Percentiles rank a stretch among this genome's conserved stretches.
These are phyloP conservation scores for Scolecobasidium constrictum DNA, from an alignment of 2,329 filamentous ascomycete species.

Conservation along the genomic window DNA sequence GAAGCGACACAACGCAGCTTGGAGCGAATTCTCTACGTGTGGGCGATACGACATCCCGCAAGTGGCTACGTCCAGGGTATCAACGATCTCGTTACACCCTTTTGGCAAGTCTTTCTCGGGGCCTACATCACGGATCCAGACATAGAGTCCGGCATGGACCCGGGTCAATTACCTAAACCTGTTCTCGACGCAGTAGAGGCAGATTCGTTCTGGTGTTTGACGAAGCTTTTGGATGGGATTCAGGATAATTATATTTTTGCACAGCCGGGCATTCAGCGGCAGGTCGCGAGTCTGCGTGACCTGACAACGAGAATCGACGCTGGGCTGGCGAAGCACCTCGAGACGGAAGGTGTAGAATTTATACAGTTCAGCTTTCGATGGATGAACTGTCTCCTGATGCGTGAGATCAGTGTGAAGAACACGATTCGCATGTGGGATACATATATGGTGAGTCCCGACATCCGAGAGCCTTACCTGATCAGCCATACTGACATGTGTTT, in stretches of 20 bases:
- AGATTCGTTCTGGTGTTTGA: conserved; percentile 96
- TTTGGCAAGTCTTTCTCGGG: conserved; percentile 94
- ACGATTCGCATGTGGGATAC: conserved; percentile 99
- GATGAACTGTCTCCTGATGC: conserved; percentile 99
- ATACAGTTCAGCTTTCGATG: conserved; percentile 98
- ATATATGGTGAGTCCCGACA: conserved; percentile 61
- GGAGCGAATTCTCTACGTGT: conserved; percentile 91
- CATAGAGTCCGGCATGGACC: conserved; percentile 92
- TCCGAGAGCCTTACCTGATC: conserved; percentile 4
- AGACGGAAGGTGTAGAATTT: conserved; percentile 87
- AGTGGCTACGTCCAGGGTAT: conserved; percentile 98
- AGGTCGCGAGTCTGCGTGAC: conserved; percentile 80
- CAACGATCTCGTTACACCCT: conserved; percentile 94
- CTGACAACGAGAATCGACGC: conserved; percentile 84
- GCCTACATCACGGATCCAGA: conserved; percentile 91
- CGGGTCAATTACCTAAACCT: conserved; percentile 78
- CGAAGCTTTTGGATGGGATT: conserved; percentile 95
- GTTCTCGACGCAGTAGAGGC: conserved; percentile 96
- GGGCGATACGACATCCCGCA: conserved; percentile 94
- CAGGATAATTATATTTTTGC: conserved; percentile 99
- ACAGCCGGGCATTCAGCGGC: conserved; percentile 90
- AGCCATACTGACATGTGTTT: not conserved
- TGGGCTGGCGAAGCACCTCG: conserved; percentile 74
- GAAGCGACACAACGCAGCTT: conserved; percentile 91
- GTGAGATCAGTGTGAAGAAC: conserved; percentile 91